Percentiles rank a stretch among this genome's conserved stretches.
Conservation (phyloP, 1,139 yeast species). For the Geotrichum aggregatum region DNA sequence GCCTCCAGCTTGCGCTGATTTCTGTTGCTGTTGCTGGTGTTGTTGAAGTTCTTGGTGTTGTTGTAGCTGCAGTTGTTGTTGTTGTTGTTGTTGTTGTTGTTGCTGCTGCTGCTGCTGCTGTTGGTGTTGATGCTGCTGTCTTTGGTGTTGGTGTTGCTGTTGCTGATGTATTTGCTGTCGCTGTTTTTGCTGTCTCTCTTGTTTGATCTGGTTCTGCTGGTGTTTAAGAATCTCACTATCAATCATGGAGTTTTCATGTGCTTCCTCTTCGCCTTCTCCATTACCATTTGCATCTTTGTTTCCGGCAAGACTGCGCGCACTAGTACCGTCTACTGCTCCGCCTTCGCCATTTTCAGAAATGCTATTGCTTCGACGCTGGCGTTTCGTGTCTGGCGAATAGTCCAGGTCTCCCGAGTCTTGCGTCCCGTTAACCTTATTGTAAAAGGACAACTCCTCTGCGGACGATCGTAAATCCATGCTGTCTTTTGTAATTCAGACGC, state of each 20-base stretch:
- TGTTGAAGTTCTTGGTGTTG: constrained; percentile 4
- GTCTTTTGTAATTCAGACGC: no score
- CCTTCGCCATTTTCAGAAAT: background rate
- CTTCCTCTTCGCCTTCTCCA: background rate
- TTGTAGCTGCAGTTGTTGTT: constrained; percentile 1
- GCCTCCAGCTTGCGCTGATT: background rate
- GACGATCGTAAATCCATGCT: constrained; percentile 3
- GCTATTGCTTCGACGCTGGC: constrained; percentile 1
- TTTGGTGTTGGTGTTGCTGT: constrained; percentile 1
- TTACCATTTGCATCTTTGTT: background rate
- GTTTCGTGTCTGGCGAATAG: background rate
- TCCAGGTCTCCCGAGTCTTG: constrained; percentile 4
- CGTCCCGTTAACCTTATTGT: constrained; percentile 1
- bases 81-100: background rate
- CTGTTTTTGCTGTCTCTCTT: background rate
- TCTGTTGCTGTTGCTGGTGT: constrained; percentile 5
- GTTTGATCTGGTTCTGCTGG: constrained; percentile 10
- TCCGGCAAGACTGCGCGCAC: background rate
- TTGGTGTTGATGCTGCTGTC: background rate
- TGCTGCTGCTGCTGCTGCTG: constrained; percentile 4
- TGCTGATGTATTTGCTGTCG: constrained; percentile 2
- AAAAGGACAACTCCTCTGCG: constrained; percentile 5
- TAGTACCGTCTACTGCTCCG: background rate
- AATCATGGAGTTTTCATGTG: constrained; percentile 12
- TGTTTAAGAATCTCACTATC: constrained; percentile 13